Conservation (phyloP, 768 basidiomycete species). For the Tylopilus sp. region DNA sequence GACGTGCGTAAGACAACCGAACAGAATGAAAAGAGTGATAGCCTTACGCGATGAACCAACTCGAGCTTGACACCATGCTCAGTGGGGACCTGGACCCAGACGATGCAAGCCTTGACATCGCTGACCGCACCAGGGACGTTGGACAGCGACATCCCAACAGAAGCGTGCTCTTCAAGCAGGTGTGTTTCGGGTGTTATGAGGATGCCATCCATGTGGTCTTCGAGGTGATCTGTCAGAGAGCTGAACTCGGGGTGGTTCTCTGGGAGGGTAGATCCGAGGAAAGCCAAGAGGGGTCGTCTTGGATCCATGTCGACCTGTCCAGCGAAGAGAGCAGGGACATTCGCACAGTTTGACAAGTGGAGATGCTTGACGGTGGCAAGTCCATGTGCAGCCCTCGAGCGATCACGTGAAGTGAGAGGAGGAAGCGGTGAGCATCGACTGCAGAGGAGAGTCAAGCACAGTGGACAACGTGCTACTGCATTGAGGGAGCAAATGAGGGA, state of each 20-base stretch:
- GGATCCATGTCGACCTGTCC: constrained; percentile 33
- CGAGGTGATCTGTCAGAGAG: constrained; percentile 46
- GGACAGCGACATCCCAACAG: constrained; percentile 31
- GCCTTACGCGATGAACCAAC: constrained; percentile 55
- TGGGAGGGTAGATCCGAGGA: constrained; percentile 76
- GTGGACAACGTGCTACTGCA: constrained; percentile 51
- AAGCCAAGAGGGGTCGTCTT: constrained; percentile 63
- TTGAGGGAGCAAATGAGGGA: too few relatives aligned
- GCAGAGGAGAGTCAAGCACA: constrained; percentile 45
- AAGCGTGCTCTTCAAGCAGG: constrained; percentile 45
- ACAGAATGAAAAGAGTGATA: too few relatives aligned
- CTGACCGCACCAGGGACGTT: constrained; percentile 71
- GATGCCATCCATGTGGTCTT: constrained; percentile 52
- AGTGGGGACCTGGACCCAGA: constrained; percentile 78
- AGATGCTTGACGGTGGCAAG: constrained; percentile 40
- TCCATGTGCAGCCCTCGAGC: constrained; percentile 10
- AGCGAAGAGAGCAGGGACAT: constrained; percentile 30
- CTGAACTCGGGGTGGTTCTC: constrained; percentile 37
- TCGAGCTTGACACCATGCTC: constrained; percentile 59
- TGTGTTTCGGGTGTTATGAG: constrained; percentile 35
- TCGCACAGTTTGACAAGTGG: constrained; percentile 55
- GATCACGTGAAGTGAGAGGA: constrained; percentile 14
- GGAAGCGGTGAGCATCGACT: constrained; percentile 23
- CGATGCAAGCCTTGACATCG: constrained; percentile 77
- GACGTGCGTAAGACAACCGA: constrained; percentile 3